These are phyloP conservation scores for Deuterostichococcus epilithicus DNA, from an alignment of 139 green algal genomes.

Conservation along the genomic window DNA sequence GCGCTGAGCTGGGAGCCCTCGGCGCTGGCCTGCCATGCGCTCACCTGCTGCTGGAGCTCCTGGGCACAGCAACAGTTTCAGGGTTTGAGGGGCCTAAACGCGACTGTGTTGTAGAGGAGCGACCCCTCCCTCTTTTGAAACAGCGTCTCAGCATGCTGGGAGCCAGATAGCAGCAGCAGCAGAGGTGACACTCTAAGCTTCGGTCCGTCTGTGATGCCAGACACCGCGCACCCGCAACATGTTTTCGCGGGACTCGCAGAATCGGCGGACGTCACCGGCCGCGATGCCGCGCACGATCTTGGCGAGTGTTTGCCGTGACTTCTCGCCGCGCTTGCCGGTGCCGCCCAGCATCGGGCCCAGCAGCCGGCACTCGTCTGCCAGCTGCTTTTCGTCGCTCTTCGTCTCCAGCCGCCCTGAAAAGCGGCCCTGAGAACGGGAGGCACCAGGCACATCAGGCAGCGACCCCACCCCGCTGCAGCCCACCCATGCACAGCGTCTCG, in stretches of 20 bases:
- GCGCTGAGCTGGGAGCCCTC: conserved; percentile 13
- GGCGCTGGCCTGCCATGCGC: conserved; percentile 11
- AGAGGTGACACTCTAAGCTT: too few relatives aligned
- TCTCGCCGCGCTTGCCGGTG: conserved; percentile 56
- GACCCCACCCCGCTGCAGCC: too few relatives aligned
- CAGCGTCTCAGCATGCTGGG: background rate
- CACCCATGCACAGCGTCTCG: too few relatives aligned
- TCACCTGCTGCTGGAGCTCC: conserved; percentile 30
- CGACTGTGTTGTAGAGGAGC: background rate
- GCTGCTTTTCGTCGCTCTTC: conserved; percentile 76
- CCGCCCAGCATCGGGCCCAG: conserved; percentile 70
- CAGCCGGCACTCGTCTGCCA: conserved; percentile 77
- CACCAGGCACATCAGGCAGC: background rate
- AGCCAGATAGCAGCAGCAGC: background rate
- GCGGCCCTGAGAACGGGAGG: conserved; percentile 55
- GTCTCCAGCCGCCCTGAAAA: conserved; percentile 77
- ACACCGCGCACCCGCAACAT: conserved; percentile 11
- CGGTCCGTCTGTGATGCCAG: too few relatives aligned
- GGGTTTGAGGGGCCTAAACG: background rate
- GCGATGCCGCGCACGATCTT: conserved; percentile 82
- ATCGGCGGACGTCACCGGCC: conserved; percentile 52
- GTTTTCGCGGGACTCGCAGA: conserved; percentile 54
- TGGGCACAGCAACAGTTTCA: too few relatives aligned
- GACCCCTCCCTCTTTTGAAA: background rate
- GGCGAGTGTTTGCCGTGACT: conserved; percentile 68